Base-by-base conservation (phyloP, 2,329 filamentous ascomycete genomes). In the Aspergillus puulaauensis region DNA sequence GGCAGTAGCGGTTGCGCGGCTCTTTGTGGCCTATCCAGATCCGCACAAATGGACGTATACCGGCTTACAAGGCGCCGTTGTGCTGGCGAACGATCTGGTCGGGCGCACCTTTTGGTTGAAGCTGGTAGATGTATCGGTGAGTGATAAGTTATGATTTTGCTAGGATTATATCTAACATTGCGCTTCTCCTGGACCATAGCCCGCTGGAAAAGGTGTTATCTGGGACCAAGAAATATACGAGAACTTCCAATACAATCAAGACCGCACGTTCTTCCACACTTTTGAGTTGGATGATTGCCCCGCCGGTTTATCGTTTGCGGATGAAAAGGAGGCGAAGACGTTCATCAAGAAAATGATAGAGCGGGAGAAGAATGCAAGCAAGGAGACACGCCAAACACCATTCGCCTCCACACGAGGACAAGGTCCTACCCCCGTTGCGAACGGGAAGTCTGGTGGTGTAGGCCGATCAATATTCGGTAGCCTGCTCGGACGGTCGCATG, bases 151-250 rank as follows among this genome's bases (percentile, higher is more conserved):
- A 8, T 39, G 27, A 14, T 24, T 41, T 23, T 35, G 12, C 23
- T 27, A 24, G 31, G 63, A 44, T 50, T 37, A 33, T 58, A 37
- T 52, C 61, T 58, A 52, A 59, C 57, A 49, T 47, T 41, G 19
- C n/a, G 7, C 21, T 31, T 43, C 19, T 41, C 31, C 33, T 5
- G 35, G 35, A 37, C 4, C 61, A 46, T 70, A 93, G 88, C 83
- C 91, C 57, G 81, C 88, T 51, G 88, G 86, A 71, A 86, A 89
- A 72, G 93, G 93, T 57, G 92, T 97, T 51, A 89, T 97, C 69
- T 97, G 91, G 91, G 93, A 96, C 70, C 93, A 98, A 78, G 95
- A 99, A 77, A 91, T 99, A 68, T 99, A 96, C 78, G 93, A 99
- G 67, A 87, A 87, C 51, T 98, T 96, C 82, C 82, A 83, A 62